A percentile compares a stretch with the other conserved stretches of the same genome.
Evolutionary conservation across 768 basidiomycete genomes (phyloP).

Genomic region (Podaxis sp.): DNA sequence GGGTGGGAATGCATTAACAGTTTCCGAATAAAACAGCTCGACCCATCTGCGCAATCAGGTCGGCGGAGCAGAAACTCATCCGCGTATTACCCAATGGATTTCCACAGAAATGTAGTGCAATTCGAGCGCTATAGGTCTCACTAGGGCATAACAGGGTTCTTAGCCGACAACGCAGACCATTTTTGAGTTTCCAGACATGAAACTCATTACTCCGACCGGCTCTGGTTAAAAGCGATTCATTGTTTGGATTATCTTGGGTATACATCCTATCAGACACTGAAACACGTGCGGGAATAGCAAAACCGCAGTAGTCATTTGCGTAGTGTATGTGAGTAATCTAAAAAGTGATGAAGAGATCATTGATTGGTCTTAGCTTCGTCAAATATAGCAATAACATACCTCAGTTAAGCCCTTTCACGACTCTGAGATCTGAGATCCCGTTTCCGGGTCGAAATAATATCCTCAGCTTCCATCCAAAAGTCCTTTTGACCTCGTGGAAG

Average conservation of each 20-base stretch:
- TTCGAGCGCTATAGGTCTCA: background rate
- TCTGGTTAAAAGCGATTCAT: background rate
- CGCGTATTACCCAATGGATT: background rate
- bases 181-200: background rate
- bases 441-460: background rate
- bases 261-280: background rate
- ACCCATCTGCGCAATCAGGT: background rate
- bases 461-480: constrained; percentile 13
- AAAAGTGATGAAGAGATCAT: background rate
- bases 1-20: background rate
- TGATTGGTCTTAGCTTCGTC: background rate
- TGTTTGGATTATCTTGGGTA: background rate
- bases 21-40: background rate
- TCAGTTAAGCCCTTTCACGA: background rate
- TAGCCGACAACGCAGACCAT: background rate
- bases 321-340: background rate
- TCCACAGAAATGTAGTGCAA: background rate
- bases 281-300: background rate
- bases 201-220: background rate
- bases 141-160: background rate
- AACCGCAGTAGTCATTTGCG: background rate
- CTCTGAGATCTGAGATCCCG: background rate
- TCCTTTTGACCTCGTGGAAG: constrained; percentile 5
- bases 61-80: background rate
- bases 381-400: background rate